A percentile compares a stretch with the other conserved stretches of the same genome.
Evolutionary conservation across 2,329 filamentous ascomycete species (phyloP).

Genomic region (Colletotrichum sojae): DNA sequence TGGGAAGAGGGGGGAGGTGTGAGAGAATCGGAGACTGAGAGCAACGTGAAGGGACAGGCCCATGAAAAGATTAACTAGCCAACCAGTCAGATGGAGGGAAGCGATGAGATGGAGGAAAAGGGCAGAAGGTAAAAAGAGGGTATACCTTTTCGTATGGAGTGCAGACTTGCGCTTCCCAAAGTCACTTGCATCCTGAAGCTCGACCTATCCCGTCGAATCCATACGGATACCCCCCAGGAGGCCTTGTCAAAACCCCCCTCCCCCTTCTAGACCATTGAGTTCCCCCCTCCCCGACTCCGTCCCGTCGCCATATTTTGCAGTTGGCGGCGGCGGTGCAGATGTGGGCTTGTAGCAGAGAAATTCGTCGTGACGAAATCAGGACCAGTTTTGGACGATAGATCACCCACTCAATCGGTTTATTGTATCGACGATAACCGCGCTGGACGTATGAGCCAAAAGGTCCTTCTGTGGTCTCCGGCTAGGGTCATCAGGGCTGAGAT

Average conservation of each 20-base stretch:
- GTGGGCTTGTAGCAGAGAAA: slow-evolving; percentile 41
- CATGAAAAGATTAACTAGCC: slow-evolving; percentile 23
- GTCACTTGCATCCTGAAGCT: slow-evolving; percentile 22
- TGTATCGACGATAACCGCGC: slow-evolving; percentile 35
- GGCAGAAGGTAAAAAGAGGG: slow-evolving; percentile 14
- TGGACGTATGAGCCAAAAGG: slow-evolving; percentile 35
- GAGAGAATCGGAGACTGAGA: slow-evolving; percentile 9
- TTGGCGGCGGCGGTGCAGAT: slow-evolving; percentile 34
- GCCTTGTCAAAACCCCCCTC: slow-evolving; percentile 30
- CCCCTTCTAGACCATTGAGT: slow-evolving; percentile 29
- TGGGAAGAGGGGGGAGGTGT: neutral
- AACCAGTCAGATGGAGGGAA: slow-evolving; percentile 19
- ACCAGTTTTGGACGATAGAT: slow-evolving; percentile 20
- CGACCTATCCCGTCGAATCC: slow-evolving; percentile 9
- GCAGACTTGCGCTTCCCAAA: slow-evolving; percentile 17
- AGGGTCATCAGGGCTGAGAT: slow-evolving; percentile 38
- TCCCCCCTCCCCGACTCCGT: slow-evolving; percentile 14
- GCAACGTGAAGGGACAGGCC: slow-evolving; percentile 19
- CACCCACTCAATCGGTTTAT: slow-evolving; percentile 27
- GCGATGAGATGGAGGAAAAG: slow-evolving; percentile 37
- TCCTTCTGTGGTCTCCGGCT: slow-evolving; percentile 35
- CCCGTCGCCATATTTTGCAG: slow-evolving; percentile 26
- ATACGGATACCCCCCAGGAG: slow-evolving; percentile 30
- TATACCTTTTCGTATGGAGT: slow-evolving; percentile 18
- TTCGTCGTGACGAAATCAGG: slow-evolving; percentile 35